Conservation (phyloP, 768 basidiomycete genomes). For the Pulveroboletus sp. region DNA sequence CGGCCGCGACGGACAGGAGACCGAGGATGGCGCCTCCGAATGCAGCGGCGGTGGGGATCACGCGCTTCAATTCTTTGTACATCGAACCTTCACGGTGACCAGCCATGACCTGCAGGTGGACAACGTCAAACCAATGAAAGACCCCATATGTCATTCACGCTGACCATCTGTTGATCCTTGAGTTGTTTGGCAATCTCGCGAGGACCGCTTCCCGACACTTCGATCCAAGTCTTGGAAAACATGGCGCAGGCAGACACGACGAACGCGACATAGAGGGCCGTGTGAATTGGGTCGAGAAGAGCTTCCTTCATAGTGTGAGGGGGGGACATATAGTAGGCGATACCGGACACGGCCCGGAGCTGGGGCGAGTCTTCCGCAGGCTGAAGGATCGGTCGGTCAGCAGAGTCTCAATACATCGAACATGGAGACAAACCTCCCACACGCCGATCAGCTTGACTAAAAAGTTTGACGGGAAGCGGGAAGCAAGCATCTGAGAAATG, state of each 20-base stretch:
- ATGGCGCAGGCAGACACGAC: constrained; percentile 92
- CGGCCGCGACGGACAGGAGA: constrained; percentile 83
- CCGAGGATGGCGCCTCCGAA: constrained; percentile 98
- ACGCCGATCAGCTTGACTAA: constrained; percentile 87
- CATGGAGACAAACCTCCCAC: constrained; percentile 78
- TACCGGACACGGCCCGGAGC: constrained; percentile 82
- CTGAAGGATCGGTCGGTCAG: constrained; percentile 38
- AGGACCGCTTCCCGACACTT: constrained; percentile 94
- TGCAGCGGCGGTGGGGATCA: constrained; percentile 96
- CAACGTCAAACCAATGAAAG: neutral
- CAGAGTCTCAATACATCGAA: neutral
- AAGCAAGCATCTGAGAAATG: constrained; percentile 91
- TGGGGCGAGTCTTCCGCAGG: constrained; percentile 93
- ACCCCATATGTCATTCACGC: neutral
- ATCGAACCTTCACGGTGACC: constrained; percentile 95
- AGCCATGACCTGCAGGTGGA: constrained; percentile 57
- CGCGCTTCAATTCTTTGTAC: constrained; percentile 98
- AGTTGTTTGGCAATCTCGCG: constrained; percentile 96
- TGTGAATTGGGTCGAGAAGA: constrained; percentile 91
- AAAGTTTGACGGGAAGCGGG: constrained; percentile 87
- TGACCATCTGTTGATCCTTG: constrained; percentile 97
- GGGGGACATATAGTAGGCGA: constrained; percentile 97
- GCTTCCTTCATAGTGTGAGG: constrained; percentile 91
- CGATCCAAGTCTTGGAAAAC: constrained; percentile 99
- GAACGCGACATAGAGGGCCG: constrained; percentile 84